Conservation (phyloP, 2,329 filamentous ascomycete genomes). For the Ceratocystis lukuohia region DNA sequence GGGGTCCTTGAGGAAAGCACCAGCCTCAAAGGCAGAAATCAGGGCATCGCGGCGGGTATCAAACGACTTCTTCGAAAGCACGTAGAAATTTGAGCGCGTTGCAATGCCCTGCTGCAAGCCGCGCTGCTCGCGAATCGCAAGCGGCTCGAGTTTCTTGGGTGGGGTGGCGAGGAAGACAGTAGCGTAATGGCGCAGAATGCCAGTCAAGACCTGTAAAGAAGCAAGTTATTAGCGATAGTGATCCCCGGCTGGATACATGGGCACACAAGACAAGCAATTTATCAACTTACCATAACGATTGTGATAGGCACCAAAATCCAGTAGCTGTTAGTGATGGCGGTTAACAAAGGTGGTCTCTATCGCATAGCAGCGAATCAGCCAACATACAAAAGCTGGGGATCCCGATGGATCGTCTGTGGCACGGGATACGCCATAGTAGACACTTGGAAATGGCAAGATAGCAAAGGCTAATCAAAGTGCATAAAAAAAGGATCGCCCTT, state of each 20-base stretch:
- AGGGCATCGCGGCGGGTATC: slow-evolving; percentile 67
- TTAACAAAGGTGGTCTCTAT: slow-evolving; percentile 22
- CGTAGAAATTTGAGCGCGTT: slow-evolving; percentile 68
- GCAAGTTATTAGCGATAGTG: neutral
- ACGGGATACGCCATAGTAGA: slow-evolving; percentile 9
- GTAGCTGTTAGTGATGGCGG: slow-evolving; percentile 48
- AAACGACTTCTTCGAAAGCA: slow-evolving; percentile 66
- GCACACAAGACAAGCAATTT: neutral
- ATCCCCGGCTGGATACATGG: neutral
- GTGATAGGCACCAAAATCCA: slow-evolving; percentile 98
- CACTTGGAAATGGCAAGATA: neutral
- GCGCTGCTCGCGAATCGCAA: slow-evolving; percentile 72
- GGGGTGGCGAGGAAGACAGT: slow-evolving; percentile 75
- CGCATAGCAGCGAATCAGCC: neutral
- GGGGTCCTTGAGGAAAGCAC: slow-evolving; percentile 79
- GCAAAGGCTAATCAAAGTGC: neutral
- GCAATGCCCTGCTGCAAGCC: slow-evolving; percentile 72
- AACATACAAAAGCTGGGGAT: slow-evolving; percentile 91
- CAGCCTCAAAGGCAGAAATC: slow-evolving; percentile 67
- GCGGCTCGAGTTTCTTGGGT: slow-evolving; percentile 68
- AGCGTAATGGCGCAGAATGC: slow-evolving; percentile 90
- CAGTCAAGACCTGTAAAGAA: slow-evolving; percentile 56
- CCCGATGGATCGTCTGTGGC: slow-evolving; percentile 84
- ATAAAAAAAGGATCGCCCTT: no score
- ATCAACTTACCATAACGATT: slow-evolving; percentile 60